Conservation (phyloP, 139 green algal genomes). For the Closterium sp. region DNA sequence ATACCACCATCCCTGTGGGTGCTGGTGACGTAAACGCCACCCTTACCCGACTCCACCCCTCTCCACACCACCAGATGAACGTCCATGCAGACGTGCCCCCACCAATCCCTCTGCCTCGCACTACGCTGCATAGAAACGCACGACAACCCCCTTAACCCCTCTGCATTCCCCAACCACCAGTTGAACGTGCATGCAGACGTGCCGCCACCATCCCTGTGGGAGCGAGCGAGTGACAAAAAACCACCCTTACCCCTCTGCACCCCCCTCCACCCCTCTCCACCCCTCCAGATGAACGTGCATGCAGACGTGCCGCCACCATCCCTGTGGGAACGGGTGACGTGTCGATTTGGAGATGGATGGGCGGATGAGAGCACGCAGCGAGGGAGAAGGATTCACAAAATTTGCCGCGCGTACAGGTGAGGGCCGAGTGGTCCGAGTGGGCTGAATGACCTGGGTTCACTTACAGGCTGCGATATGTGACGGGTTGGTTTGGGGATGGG, state of each 20-base stretch:
- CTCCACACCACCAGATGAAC: no score
- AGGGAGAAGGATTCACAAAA: background rate
- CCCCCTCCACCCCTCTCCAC: no score
- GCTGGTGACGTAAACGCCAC: no score
- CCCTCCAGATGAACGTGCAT: constrained; percentile 32
- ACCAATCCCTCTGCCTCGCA: no score
- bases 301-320: constrained; percentile 10
- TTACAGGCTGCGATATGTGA: no score
- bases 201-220: background rate
- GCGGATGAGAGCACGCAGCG: background rate
- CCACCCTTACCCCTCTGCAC: no score
- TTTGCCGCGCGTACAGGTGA: constrained; percentile 32
- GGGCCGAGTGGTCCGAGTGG: background rate
- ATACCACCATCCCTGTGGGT: no score
- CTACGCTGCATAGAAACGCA: no score
- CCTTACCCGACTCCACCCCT: no score
- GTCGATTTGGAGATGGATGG: background rate
- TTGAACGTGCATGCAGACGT: constrained; percentile 7
- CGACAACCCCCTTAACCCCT: no score
- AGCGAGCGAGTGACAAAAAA: background rate
- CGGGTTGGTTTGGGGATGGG: background rate
- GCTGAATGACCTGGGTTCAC: no score
- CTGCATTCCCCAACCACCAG: background rate
- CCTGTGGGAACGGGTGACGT: constrained; percentile 10
- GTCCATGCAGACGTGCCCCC: no score